Evolutionary conservation across 2,329 filamentous ascomycete species (phyloP), one percentile per base, ranked within the genome.

Genomic region (Penicillium carneum): DNA sequence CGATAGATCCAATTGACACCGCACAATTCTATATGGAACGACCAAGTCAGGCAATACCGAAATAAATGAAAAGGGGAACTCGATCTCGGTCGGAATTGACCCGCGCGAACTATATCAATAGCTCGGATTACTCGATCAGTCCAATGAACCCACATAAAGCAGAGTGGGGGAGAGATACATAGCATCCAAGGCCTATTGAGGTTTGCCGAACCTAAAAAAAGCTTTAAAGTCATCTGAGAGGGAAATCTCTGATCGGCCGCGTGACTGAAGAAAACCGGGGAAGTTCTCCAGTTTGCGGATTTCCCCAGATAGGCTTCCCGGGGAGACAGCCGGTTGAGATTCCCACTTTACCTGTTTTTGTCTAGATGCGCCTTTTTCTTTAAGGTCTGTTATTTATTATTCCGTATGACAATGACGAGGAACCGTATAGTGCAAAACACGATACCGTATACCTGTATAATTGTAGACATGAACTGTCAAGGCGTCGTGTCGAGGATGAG

Each of bases 231-330:
- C 60, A 62, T 55, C 60, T 62, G 60, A 62, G 56, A 42, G 11
- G 12, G 4, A 55, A 55, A 55, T 55, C 42, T 54, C 51, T 42
- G 51, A 59, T 59, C 57, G 9, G 5, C 45, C 43, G 11, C 54
- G 38, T 59, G 57, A 59, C 34, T 1, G 14, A 38, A 34, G 16
- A 59, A 59, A 42, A 47, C 43, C 23, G 51, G 50, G 57, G 47
- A 58, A 52, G 14, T 42, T 57, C 38, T 43, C 18, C 33, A 55
- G 31, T n/a, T 39, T 36, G 56, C 54, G 43, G 68, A 57, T 63
- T 68, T 45, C 65, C 68, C 68, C 56, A 68, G 66, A 68, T 68
- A 68, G 68, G 68, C 58, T 69, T 70, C 61, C 68, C 68, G 62
- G 49, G 55, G 20, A 11, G 20, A 23, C 20, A 7, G 5, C 1